phyloP scores from a whole-genome alignment of 2,329 filamentous ascomycete species.

The Ophiocordyceps camponoti-leonardi region DNA sequence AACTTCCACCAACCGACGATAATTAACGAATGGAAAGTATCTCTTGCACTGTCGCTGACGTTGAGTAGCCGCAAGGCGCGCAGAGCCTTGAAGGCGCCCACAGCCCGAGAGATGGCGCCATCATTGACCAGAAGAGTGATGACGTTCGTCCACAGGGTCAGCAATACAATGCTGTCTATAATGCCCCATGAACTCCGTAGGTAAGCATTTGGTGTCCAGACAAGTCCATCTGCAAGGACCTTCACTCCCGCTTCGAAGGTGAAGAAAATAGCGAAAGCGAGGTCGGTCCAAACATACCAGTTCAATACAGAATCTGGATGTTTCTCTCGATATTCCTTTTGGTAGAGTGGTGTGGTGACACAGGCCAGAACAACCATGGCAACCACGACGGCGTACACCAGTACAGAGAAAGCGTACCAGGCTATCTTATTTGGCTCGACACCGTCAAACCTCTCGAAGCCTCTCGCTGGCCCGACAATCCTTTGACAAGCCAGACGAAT shows the following conservation, averaged over 20 bases:
- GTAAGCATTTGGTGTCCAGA: constrained; percentile 95
- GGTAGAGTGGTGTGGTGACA: constrained; percentile 84
- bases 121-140: constrained; percentile 66
- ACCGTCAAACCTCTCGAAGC: constrained; percentile 73
- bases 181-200: constrained; percentile 93
- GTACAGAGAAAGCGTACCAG: constrained; percentile 86
- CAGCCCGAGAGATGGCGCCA: constrained; percentile 70
- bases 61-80: constrained; percentile 84
- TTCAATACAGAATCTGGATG: constrained; percentile 46
- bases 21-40: constrained; percentile 94
- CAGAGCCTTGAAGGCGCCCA: constrained; percentile 93
- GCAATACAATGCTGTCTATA: constrained; percentile 78
- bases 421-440: constrained; percentile 74
- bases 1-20: constrained; percentile 92
- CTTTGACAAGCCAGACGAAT: constrained; percentile 72
- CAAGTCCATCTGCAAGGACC: constrained; percentile 83
- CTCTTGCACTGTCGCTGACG: constrained; percentile 84
- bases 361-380: constrained; percentile 97
- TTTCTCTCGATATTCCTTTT: constrained; percentile 63
- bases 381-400: constrained; percentile 87
- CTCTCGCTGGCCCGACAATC: constrained; percentile 81
- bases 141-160: constrained; percentile 94
- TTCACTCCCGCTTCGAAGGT: constrained; percentile 78
- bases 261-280: constrained; percentile 79
- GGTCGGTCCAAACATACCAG: constrained; percentile 92